Conservation (phyloP, 2,329 filamentous ascomycete species). For the Chrysoporthe puriensis region DNA sequence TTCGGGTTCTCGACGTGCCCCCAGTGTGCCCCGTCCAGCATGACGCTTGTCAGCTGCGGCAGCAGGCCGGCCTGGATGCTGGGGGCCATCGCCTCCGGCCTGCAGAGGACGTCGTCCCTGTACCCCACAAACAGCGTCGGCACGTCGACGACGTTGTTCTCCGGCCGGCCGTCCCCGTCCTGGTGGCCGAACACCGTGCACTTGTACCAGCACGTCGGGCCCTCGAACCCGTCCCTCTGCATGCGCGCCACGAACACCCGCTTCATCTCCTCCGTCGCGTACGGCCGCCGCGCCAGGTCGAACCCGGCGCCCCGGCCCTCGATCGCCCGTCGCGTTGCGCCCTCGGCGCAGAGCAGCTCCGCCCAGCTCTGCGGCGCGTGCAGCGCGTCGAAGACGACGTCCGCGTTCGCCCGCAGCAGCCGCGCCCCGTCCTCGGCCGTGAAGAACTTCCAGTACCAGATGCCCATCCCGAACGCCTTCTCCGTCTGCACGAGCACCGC, state of each 20-base stretch:
- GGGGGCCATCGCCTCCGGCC: conserved; percentile 30
- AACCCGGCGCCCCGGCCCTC: conserved; percentile 31
- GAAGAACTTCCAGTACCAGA: conserved; percentile 52
- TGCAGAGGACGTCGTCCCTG: conserved; percentile 35
- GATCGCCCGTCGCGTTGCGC: conserved; percentile 39
- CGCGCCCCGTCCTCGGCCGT: conserved; percentile 42
- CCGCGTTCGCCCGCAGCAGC: conserved; percentile 44
- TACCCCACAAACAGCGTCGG: conserved; percentile 37
- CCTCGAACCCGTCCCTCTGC: conserved; percentile 35
- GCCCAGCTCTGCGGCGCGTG: conserved; percentile 41
- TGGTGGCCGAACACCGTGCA: conserved; percentile 31
- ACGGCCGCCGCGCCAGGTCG: conserved; percentile 33
- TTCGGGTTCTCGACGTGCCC: conserved; percentile 36
- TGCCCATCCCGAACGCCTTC: conserved; percentile 41
- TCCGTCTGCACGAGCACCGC: conserved; percentile 37
- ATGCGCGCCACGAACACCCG: conserved; percentile 36
- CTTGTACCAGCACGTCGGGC: conserved; percentile 37
- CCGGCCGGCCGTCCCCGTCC: conserved; percentile 31
- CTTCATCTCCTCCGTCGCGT: conserved; percentile 34
- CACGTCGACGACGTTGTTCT: conserved; percentile 31
- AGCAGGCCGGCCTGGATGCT: conserved; percentile 33
- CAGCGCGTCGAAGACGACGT: conserved; percentile 41
- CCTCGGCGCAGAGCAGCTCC: conserved; percentile 41
- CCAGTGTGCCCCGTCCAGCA: conserved; percentile 38
- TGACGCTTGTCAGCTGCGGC: conserved; percentile 34